Base-by-base conservation (phyloP, 768 basidiomycete species). In the Serendipita sp. region DNA sequence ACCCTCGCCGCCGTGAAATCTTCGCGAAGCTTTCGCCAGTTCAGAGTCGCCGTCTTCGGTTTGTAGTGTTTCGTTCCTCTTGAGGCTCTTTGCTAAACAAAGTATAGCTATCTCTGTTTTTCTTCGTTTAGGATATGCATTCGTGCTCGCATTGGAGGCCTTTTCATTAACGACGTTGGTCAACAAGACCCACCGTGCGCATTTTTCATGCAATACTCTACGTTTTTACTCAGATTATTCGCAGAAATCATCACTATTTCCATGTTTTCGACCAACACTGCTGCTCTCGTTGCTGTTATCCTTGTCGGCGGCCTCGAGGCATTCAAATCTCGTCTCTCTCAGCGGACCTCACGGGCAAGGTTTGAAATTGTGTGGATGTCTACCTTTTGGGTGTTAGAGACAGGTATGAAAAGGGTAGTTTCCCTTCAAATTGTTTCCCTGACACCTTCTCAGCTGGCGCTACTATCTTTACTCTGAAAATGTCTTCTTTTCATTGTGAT, bases 1-100 rank as follows among this genome's bases (percentile, higher is more conserved):
- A 60, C 29, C 55, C 36, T 60, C 36, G 36, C 36, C 36, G 55
- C 29, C 8, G 55, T 60, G 31, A 3, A 33, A 37, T 29, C 55
- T 31, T 11, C 55, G n/a, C 18, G 55, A n/a, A 33, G 27, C 27
- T 60, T 60, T 34, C 55, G 55, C 27, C 55, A 60, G 33, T 60
- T 60, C 36, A 23, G 55, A 60, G 55, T 60, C 55, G 55, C 55
- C 2, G 55, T 60, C 29, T 60, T 60, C 18, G 55, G 55, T 60
- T n/a, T 10, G 55, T 36, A 11, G 16, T 23, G 29, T 11, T 10
- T 31, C 16, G 27, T 29, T 2, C 55, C 11, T 1, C 18, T 33
- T 3, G 55, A 31, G 8, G 16, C 8, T 31, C 4, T 31, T 37
- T 60, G 29, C 27, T 60, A 60, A 31, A 8, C 8, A 27, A 27